These are phyloP conservation scores for Miscanthus lutarioriparius DNA, from an alignment of 176 grass and related monocot genomes.

Conservation along the genomic window DNA sequence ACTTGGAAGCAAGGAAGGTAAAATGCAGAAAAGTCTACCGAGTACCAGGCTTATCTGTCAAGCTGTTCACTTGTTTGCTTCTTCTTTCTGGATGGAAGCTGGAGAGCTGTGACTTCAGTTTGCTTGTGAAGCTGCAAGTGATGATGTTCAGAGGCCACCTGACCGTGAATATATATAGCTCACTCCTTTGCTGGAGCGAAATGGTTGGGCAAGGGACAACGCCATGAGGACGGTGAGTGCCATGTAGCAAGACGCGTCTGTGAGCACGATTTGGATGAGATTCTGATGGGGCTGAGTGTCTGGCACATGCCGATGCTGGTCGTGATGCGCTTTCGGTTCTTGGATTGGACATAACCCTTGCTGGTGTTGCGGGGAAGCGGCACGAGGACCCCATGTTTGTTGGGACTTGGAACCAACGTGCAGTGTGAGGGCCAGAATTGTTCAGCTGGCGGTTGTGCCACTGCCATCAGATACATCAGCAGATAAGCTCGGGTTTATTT, in stretches of 20 bases:
- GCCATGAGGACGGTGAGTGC: not conserved
- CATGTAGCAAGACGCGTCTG: not conserved
- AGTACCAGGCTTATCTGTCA: no score
- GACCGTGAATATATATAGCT: constrained; percentile 33
- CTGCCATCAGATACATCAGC: no score
- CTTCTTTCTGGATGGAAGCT: not conserved
- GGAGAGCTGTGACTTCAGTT: not conserved
- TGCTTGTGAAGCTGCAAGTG: not conserved
- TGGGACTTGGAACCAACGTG: no score
- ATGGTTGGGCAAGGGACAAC: constrained; percentile 14
- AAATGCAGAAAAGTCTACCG: no score
- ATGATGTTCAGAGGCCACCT: not conserved
- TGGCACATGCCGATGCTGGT: not conserved
- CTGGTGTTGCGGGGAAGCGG: not conserved
- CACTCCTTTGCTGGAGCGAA: not conserved
- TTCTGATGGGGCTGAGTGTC: constrained; percentile 10
- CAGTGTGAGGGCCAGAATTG: no score
- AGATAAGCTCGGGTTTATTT: no score
- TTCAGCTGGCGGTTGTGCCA: no score
- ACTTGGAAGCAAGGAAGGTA: no score
- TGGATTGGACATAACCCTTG: not conserved
- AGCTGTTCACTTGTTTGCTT: not conserved
- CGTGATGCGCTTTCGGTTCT: not conserved
- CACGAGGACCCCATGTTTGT: no score
- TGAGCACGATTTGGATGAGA: not conserved